A percentile compares a stretch with the other conserved stretches of the same genome.
These are phyloP conservation scores for Podaxis mareebaensis DNA, from an alignment of 768 basidiomycete species.

Conservation along the genomic window DNA sequence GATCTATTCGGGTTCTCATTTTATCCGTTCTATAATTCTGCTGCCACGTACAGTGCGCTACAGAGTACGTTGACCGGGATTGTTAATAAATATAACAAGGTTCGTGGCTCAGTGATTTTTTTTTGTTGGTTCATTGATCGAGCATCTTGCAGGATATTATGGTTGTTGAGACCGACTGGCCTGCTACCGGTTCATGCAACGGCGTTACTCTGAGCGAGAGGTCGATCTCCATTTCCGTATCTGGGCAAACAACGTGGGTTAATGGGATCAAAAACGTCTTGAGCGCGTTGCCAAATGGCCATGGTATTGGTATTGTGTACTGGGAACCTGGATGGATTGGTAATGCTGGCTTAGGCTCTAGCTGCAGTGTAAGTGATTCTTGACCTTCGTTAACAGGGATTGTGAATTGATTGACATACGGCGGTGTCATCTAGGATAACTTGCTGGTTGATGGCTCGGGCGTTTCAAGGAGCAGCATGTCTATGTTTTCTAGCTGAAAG, in stretches of 20 bases:
- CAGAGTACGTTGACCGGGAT: constrained; percentile 51
- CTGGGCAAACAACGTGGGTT: constrained; percentile 58
- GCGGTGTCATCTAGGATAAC: constrained; percentile 38
- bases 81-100: constrained; percentile 50
- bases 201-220: constrained; percentile 44
- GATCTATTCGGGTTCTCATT: constrained; percentile 66
- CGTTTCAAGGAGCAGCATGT: constrained; percentile 40
- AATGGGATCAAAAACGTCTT: constrained; percentile 49
- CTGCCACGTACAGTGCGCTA: constrained; percentile 53
- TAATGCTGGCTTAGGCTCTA: constrained; percentile 46
- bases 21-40: constrained; percentile 63
- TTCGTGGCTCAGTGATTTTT: constrained; percentile 17
- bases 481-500: constrained; percentile 33
- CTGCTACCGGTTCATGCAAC: constrained; percentile 41
- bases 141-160: constrained; percentile 42
- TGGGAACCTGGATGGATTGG: constrained; percentile 73
- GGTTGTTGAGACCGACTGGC: constrained; percentile 69
- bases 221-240: constrained; percentile 45
- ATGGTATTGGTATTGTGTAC: constrained; percentile 52
- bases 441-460: constrained; percentile 50
- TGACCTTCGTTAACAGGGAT: background rate
- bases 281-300: constrained; percentile 45
- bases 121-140: background rate
- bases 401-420: background rate
- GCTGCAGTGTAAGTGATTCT: constrained; percentile 35